Percentiles rank a stretch among this genome's conserved stretches.
Evolutionary conservation across 306 rosid genomes (phyloP).

Genomic region (Notholithocarpus densiflorus): DNA sequence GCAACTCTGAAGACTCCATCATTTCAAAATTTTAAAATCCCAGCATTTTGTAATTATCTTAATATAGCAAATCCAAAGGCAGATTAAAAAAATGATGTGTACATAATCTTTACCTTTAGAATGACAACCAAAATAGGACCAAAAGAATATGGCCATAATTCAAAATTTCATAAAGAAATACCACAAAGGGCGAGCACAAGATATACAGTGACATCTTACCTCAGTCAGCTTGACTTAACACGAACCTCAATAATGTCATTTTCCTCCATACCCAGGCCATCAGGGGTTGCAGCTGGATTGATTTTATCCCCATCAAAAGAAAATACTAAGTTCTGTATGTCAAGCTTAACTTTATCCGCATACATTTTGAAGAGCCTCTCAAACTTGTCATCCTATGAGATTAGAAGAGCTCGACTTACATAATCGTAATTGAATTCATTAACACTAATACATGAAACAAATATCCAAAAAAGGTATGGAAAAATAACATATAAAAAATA

Average conservation of each 20-base stretch:
- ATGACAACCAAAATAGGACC: neutral
- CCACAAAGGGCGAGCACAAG: neutral
- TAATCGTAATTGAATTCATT: neutral
- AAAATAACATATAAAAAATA: neutral
- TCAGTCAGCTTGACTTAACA: constrained; percentile 48
- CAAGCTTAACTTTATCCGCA: constrained; percentile 63
- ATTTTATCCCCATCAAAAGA: constrained; percentile 86
- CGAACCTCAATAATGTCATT: constrained; percentile 79
- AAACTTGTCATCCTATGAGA: constrained; percentile 74
- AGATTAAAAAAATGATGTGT: neutral
- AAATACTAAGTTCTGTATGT: constrained; percentile 48
- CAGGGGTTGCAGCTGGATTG: constrained; percentile 60
- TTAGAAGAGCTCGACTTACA: neutral
- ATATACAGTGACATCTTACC: constrained; percentile 33
- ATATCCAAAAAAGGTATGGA: neutral
- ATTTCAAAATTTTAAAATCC: no score
- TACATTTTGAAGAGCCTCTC: constrained; percentile 76
- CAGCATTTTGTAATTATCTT: no score
- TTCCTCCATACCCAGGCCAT: constrained; percentile 77
- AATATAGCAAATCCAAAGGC: neutral
- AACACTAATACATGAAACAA: neutral
- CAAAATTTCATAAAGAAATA: constrained; percentile 12
- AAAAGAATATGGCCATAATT: neutral
- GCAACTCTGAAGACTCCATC: no score
- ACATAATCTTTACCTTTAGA: neutral